phyloP scores from a whole-genome alignment of 306 rosid species.

The Alnus glutinosa region DNA sequence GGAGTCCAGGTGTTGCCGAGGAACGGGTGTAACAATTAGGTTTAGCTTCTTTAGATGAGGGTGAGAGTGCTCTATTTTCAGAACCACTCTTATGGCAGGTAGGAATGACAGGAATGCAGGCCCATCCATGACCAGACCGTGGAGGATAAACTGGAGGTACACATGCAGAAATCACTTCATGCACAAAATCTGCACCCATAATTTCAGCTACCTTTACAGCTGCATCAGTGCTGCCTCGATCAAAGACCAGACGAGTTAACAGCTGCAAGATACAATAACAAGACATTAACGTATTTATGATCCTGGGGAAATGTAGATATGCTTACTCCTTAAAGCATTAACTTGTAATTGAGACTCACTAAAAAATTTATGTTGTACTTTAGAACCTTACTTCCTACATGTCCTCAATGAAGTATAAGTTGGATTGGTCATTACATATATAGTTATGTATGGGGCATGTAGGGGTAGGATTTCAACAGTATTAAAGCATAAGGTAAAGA shows the following conservation, averaged over 20 bases:
- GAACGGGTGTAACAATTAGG: slow-evolving; percentile 72
- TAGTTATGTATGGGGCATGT: background rate
- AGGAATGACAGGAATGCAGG: slow-evolving; percentile 89
- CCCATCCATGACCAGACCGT: slow-evolving; percentile 96
- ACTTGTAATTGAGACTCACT: slow-evolving; percentile 3
- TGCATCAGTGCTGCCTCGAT: slow-evolving; percentile 96
- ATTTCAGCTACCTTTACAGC: slow-evolving; percentile 94
- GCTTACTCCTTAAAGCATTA: slow-evolving; percentile 22
- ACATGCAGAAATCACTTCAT: slow-evolving; percentile 94
- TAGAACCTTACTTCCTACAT: background rate
- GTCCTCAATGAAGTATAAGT: background rate
- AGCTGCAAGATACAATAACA: slow-evolving; percentile 59
- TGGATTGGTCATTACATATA: background rate
- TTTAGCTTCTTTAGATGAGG: slow-evolving; percentile 78
- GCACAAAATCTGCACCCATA: slow-evolving; percentile 95
- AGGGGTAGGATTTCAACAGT: background rate
- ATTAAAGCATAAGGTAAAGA: background rate
- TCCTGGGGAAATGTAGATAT: slow-evolving; percentile 22
- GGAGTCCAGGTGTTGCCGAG: slow-evolving; percentile 73
- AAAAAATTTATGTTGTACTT: background rate
- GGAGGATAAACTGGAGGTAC: slow-evolving; percentile 98
- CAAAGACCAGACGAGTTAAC: slow-evolving; percentile 92
- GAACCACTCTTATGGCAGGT: slow-evolving; percentile 68
- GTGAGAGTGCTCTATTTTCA: slow-evolving; percentile 77
- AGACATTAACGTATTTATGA: slow-evolving; percentile 12